These are phyloP conservation scores for Suhomyces sp. DNA, from an alignment of 805 yeast genomes.

Conservation along the genomic window DNA sequence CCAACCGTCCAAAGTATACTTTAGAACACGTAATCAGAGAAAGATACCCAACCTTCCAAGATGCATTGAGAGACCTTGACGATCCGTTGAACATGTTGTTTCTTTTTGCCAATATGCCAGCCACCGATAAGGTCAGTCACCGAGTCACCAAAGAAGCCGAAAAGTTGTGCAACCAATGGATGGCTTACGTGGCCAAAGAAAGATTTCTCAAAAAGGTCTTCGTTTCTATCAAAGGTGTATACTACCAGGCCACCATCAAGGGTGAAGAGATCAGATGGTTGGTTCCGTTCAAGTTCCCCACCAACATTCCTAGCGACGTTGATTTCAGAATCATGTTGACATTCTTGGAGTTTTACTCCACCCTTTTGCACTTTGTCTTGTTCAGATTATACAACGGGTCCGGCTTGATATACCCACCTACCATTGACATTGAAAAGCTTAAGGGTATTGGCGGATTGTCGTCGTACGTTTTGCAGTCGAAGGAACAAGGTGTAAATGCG, in stretches of 20 bases:
- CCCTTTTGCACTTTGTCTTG: constrained; percentile 82
- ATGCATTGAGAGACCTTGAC: constrained; percentile 89
- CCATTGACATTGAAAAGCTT: constrained; percentile 64
- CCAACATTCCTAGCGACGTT: constrained; percentile 87
- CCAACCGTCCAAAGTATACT: constrained; percentile 76
- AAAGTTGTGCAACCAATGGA: constrained; percentile 87
- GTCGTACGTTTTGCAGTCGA: constrained; percentile 69
- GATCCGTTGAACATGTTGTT: constrained; percentile 95
- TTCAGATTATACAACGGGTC: constrained; percentile 82
- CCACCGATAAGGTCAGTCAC: constrained; percentile 77
- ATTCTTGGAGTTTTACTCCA: constrained; percentile 92
- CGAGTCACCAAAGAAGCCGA: constrained; percentile 86
- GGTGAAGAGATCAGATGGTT: constrained; percentile 97
- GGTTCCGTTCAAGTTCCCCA: constrained; percentile 96
- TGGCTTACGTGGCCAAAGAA: constrained; percentile 87
- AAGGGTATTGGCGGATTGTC: constrained; percentile 89
- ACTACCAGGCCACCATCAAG: constrained; percentile 82
- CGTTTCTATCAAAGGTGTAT: constrained; percentile 95
- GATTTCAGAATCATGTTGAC: constrained; percentile 97
- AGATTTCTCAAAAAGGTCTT: constrained; percentile 81
- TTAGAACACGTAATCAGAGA: constrained; percentile 91
- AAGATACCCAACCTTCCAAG: constrained; percentile 90
- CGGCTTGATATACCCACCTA: constrained; percentile 89
- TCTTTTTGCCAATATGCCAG: constrained; percentile 91
- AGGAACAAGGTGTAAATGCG: constrained; percentile 32